A percentile compares a stretch with the other conserved stretches of the same genome.
phyloP scores from a whole-genome alignment of 352 stramenopile genomes.

The Pythium phragmitis region DNA sequence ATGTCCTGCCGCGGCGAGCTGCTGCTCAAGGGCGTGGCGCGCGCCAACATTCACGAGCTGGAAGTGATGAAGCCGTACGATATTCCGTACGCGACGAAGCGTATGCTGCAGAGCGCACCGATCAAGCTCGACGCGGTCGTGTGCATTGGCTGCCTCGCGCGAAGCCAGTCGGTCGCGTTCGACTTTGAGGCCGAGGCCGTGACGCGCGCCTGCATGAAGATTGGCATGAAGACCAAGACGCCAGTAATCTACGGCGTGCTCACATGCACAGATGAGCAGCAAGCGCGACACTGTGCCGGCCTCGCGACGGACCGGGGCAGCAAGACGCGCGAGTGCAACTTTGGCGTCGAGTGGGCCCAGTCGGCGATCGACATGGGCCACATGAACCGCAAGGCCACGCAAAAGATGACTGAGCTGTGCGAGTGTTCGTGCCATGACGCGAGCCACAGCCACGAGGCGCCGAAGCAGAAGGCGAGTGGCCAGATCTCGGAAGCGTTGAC shows the following conservation, averaged over 20 bases:
- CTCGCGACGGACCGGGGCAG: conserved; percentile 12
- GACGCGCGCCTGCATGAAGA: conserved; percentile 31
- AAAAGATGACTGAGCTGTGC: conserved; percentile 23
- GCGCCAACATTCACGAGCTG: conserved; percentile 30
- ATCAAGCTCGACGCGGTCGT: conserved; percentile 26
- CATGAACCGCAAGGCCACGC: conserved; percentile 23
- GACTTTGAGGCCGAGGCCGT: conserved; percentile 34
- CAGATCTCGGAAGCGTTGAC: conserved; percentile 14
- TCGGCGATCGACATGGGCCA: conserved; percentile 31
- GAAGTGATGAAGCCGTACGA: conserved; percentile 30
- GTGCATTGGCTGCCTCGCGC: conserved; percentile 27
- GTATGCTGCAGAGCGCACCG: conserved; percentile 21
- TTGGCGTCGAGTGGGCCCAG: conserved; percentile 34
- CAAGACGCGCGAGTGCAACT: conserved; percentile 26
- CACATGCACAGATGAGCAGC: conserved; percentile 22
- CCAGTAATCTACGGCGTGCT: conserved; percentile 32
- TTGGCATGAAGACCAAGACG: conserved; percentile 32
- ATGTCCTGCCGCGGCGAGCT: conserved; percentile 32
- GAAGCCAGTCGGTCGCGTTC: conserved; percentile 25
- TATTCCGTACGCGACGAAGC: conserved; percentile 31
- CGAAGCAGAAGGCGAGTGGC: conserved; percentile 6
- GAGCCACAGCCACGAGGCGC: conserved; percentile 6
- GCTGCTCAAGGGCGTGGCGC: conserved; percentile 29
- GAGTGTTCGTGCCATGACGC: conserved; percentile 19
- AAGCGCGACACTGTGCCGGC: conserved; percentile 25